Conservation (phyloP, 2,329 filamentous ascomycete species). For the Apiospora kogelbergensis region DNA sequence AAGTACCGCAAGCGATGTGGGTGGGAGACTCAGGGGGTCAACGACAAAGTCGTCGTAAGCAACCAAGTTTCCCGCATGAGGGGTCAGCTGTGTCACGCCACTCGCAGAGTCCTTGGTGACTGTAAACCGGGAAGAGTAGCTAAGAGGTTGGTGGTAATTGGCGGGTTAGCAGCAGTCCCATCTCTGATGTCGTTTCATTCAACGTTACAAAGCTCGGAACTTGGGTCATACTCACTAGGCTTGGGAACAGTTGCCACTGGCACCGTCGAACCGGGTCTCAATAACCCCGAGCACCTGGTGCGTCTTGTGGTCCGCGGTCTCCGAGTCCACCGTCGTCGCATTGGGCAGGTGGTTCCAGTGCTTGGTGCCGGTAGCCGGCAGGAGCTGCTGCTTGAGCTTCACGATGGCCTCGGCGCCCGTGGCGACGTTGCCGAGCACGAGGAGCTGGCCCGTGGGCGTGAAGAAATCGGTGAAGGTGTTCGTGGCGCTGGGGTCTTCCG, state of each 20-base stretch:
- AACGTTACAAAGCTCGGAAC: background rate
- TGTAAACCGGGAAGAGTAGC: conserved; percentile 3
- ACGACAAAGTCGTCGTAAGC: conserved; percentile 5
- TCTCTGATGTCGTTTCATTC: background rate
- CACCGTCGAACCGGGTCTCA: background rate
- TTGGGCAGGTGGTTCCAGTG: conserved; percentile 11
- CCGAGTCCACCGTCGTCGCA: background rate
- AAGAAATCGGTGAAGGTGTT: conserved; percentile 6
- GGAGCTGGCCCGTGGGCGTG: background rate
- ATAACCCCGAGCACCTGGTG: conserved; percentile 8
- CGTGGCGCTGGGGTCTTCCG: background rate
- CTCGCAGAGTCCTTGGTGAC: background rate
- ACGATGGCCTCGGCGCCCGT: background rate
- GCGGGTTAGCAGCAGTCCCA: background rate
- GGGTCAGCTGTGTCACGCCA: background rate
- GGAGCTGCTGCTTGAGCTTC: conserved; percentile 9
- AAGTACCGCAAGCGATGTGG: background rate
- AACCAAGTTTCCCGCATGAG: background rate
- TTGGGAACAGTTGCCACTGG: background rate
- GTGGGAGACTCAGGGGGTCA: background rate
- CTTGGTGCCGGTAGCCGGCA: conserved; percentile 1
- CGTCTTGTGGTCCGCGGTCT: background rate
- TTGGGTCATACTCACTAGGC: background rate
- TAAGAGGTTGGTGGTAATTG: background rate
- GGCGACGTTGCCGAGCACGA: background rate